Evolutionary conservation across 106 monocot genomes (phyloP).

Genomic region (Hemerocallis citrina): DNA sequence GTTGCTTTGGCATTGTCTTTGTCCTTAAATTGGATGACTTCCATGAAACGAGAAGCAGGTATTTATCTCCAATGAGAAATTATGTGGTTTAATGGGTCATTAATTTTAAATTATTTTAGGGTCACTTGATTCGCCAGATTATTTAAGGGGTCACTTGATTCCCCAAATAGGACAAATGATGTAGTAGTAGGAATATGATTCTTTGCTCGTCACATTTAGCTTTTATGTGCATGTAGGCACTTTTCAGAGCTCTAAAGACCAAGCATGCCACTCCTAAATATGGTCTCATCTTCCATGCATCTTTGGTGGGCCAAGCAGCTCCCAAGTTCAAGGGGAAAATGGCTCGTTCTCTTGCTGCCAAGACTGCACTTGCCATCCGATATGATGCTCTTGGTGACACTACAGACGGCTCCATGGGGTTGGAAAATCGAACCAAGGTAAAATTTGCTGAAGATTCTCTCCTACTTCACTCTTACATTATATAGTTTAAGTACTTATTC

Average conservation of each 20-base stretch:
- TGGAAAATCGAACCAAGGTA: constrained; percentile 87
- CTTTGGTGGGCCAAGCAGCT: constrained; percentile 82
- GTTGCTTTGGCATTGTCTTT: too few relatives aligned
- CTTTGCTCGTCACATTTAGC: background rate
- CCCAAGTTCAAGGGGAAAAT: constrained; percentile 91
- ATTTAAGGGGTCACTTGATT: too few relatives aligned
- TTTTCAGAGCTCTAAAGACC: constrained; percentile 92
- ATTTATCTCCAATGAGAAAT: too few relatives aligned
- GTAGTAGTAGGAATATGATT: too few relatives aligned
- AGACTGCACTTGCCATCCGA: constrained; percentile 72
- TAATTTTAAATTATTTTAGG: too few relatives aligned
- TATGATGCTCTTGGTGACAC: constrained; percentile 88
- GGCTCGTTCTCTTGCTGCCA: constrained; percentile 88
- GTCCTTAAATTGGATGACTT: too few relatives aligned
- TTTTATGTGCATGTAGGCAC: constrained; percentile 44
- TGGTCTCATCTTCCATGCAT: constrained; percentile 92
- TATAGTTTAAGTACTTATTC: background rate
- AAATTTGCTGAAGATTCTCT: background rate
- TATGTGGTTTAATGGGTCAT: too few relatives aligned
- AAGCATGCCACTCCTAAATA: constrained; percentile 97
- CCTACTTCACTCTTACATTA: background rate
- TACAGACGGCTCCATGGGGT: constrained; percentile 67
- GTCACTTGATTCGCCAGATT: too few relatives aligned
- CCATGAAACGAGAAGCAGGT: too few relatives aligned
- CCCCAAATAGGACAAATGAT: too few relatives aligned